Evolutionary conservation across 768 basidiomycete species (phyloP).

Genomic region (Auricularia cornea): DNA sequence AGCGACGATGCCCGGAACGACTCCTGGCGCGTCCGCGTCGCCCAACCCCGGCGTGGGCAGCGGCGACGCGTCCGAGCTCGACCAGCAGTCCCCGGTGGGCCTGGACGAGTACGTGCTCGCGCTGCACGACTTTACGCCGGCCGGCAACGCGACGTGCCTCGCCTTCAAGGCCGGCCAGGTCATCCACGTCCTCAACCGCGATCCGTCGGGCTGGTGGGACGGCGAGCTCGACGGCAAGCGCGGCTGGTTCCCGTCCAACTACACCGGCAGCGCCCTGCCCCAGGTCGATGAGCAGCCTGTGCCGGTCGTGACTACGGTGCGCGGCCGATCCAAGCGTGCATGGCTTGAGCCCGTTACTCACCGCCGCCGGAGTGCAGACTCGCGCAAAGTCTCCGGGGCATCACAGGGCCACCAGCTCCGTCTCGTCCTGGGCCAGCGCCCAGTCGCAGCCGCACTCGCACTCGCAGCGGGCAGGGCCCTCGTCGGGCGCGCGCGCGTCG

Average conservation of each 20-base stretch:
- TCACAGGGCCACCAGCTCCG: conserved; percentile 36
- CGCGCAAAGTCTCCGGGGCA: not conserved
- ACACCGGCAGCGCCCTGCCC: conserved; percentile 47
- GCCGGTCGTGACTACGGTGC: not conserved
- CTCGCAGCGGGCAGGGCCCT: conserved; percentile 13
- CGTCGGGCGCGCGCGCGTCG: conserved; percentile 32
- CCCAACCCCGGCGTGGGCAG: too few relatives aligned
- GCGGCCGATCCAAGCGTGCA: not conserved
- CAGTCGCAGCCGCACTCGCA: too few relatives aligned
- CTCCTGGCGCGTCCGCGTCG: too few relatives aligned
- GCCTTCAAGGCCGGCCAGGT: conserved; percentile 85
- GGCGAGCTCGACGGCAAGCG: conserved; percentile 82
- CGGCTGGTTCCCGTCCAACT: conserved; percentile 99
- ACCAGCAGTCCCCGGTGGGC: not conserved
- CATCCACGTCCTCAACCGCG: conserved; percentile 82
- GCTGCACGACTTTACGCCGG: conserved; percentile 82
- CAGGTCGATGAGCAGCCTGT: not conserved
- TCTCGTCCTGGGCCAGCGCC: conserved; percentile 47
- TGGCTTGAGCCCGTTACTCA: not conserved
- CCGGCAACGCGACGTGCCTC: conserved; percentile 71
- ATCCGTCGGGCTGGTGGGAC: conserved; percentile 96
- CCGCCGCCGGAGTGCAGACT: not conserved
- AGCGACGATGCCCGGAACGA: too few relatives aligned
- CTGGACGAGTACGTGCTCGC: conserved; percentile 69
- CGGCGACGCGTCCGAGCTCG: not conserved